Conservation (phyloP, 495 filamentous ascomycete genomes). For the Rhizodiscina lignyota region DNA sequence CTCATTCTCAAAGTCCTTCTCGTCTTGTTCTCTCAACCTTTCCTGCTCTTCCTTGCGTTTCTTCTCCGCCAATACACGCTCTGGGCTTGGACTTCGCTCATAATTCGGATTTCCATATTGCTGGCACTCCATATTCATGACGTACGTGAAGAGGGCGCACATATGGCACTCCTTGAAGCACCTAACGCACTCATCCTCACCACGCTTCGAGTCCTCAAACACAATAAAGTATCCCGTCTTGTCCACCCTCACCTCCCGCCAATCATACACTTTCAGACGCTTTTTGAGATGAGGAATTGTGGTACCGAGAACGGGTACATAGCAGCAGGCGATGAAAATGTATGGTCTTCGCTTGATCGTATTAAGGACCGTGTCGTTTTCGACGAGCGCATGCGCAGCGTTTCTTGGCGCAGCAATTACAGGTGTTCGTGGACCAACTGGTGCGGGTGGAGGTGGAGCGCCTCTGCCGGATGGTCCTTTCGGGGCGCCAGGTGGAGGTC, state of each 20-base stretch:
- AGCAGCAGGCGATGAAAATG: slow-evolving; percentile 74
- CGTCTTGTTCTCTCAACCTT: slow-evolving; percentile 47
- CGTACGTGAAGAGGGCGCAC: slow-evolving; percentile 74
- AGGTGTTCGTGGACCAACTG: slow-evolving; percentile 29
- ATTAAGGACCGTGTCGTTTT: slow-evolving; percentile 41
- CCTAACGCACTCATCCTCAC: slow-evolving; percentile 60
- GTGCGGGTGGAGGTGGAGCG: slow-evolving; percentile 21
- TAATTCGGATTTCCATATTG: slow-evolving; percentile 50
- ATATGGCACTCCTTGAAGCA: slow-evolving; percentile 61
- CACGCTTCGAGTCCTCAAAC: slow-evolving; percentile 59
- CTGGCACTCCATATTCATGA: slow-evolving; percentile 79
- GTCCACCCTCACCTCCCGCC: slow-evolving; percentile 66
- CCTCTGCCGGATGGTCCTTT: slow-evolving; percentile 69
- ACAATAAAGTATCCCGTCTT: slow-evolving; percentile 77
- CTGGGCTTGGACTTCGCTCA: slow-evolving; percentile 43
- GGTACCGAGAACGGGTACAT: slow-evolving; percentile 71
- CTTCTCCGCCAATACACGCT: slow-evolving; percentile 32
- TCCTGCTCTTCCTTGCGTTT: slow-evolving; percentile 38
- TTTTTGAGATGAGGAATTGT: slow-evolving; percentile 78
- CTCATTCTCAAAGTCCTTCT: slow-evolving; percentile 67
- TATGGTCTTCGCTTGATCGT: slow-evolving; percentile 71
- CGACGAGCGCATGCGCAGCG: slow-evolving; percentile 31
- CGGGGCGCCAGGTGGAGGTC: slow-evolving; percentile 65
- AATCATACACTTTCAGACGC: slow-evolving; percentile 59
- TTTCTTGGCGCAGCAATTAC: slow-evolving; percentile 25